These are phyloP conservation scores for Pseudonectria foliicola DNA, from an alignment of 2,329 filamentous ascomycete genomes.

Conservation along the genomic window DNA sequence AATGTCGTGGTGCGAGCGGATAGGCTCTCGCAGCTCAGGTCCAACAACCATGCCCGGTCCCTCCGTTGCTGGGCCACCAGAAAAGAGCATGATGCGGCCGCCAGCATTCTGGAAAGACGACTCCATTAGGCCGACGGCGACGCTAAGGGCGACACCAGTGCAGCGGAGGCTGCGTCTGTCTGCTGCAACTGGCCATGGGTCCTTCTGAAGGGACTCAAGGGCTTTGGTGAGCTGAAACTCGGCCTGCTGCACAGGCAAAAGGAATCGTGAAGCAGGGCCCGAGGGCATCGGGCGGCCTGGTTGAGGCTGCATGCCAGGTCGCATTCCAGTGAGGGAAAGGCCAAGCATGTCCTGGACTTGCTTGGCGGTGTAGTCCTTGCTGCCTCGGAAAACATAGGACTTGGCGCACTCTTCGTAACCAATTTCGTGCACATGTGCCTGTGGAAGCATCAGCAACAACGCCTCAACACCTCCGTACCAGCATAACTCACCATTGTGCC, in stretches of 20 bases:
- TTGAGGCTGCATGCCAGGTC: constrained; percentile 67
- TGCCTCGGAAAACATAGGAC: constrained; percentile 96
- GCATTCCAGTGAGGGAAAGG: constrained; percentile 61
- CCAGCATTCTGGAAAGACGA: constrained; percentile 94
- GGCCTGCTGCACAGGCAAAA: constrained; percentile 89
- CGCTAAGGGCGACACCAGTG: constrained; percentile 92
- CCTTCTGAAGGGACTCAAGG: constrained; percentile 89
- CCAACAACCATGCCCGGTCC: constrained; percentile 96
- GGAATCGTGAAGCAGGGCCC: constrained; percentile 80
- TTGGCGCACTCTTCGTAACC: constrained; percentile 98
- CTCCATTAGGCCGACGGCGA: constrained; percentile 87
- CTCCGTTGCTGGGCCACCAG: constrained; percentile 89
- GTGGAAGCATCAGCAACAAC: constrained; percentile 15
- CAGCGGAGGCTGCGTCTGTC: constrained; percentile 87
- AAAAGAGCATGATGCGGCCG: constrained; percentile 94
- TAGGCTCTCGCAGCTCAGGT: constrained; percentile 89
- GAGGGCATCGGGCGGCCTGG: constrained; percentile 69
- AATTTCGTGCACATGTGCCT: constrained; percentile 95
- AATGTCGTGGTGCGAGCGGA: constrained; percentile 97
- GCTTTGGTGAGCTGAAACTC: constrained; percentile 97
- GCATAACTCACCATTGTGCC: constrained; percentile 72
- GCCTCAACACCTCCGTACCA: neutral
- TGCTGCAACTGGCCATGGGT: constrained; percentile 94
- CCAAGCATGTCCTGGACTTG: constrained; percentile 99
- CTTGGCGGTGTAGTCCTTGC: constrained; percentile 96